Evolutionary conservation across 768 basidiomycete species (phyloP).

Genomic region (Leccinum boreale): DNA sequence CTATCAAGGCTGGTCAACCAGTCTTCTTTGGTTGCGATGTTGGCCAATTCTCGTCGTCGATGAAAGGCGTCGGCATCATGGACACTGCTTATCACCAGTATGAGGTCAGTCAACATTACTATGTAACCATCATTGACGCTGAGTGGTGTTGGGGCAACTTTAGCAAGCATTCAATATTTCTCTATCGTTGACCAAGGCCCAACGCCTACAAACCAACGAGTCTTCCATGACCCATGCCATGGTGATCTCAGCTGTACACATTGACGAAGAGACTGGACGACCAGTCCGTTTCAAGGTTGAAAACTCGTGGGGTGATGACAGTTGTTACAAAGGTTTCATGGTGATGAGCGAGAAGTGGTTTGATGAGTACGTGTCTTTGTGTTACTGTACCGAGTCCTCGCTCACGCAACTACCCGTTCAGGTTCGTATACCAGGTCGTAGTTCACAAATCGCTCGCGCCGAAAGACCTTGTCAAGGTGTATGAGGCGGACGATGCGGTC

Average conservation of each 20-base stretch:
- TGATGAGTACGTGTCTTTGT: conserved; percentile 58
- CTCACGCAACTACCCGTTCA: conserved; percentile 25
- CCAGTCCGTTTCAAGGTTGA: conserved; percentile 95
- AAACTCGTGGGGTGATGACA: conserved; percentile 86
- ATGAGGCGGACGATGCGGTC: conserved; percentile 59
- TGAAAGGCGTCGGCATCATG: conserved; percentile 69
- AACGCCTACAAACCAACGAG: conserved; percentile 79
- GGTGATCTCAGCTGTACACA: conserved; percentile 88
- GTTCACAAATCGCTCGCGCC: conserved; percentile 77
- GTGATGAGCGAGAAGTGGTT: conserved; percentile 95
- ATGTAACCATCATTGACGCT: not conserved
- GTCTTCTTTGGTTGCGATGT: conserved; percentile 98
- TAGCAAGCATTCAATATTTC: conserved; percentile 82
- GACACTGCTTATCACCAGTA: conserved; percentile 80
- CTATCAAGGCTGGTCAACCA: conserved; percentile 83
- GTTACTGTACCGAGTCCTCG: not conserved
- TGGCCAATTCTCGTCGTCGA: conserved; percentile 73
- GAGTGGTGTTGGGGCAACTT: not conserved
- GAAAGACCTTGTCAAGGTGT: conserved; percentile 77
- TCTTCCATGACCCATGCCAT: conserved; percentile 89
- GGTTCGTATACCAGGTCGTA: conserved; percentile 92
- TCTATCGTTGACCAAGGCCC: conserved; percentile 78
- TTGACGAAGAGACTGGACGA: conserved; percentile 64
- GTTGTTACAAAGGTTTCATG: conserved; percentile 83
- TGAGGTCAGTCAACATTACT: conserved; percentile 44